These are phyloP conservation scores for Phytophthora sp. DNA, from an alignment of 352 stramenopile genomes.

Conservation along the genomic window DNA sequence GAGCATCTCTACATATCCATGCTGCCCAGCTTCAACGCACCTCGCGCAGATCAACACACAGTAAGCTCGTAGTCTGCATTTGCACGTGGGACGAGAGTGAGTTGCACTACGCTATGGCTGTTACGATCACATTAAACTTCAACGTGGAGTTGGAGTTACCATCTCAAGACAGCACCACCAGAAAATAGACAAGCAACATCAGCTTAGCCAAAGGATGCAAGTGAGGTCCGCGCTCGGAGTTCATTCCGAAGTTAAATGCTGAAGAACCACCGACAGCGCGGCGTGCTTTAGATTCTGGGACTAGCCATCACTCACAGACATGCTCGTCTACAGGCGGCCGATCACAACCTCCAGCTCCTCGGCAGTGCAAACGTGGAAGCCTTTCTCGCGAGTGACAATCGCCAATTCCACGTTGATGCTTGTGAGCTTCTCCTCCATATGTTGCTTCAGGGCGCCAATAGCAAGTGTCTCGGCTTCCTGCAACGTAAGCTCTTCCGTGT, in stretches of 20 bases:
- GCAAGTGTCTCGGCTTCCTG: slow-evolving; percentile 97
- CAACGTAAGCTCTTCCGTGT: slow-evolving; percentile 96
- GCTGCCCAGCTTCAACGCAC: slow-evolving; percentile 8
- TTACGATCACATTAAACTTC: too few species aligned
- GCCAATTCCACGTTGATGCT: slow-evolving; percentile 98
- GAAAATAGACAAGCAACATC: neutral
- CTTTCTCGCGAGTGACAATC: slow-evolving; percentile 93
- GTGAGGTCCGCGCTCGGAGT: slow-evolving; percentile 21
- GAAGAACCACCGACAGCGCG: slow-evolving; percentile 6
- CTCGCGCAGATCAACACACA: neutral
- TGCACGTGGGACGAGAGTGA: too few species aligned
- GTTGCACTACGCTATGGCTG: too few species aligned
- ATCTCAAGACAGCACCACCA: slow-evolving; percentile 9
- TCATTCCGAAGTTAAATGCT: slow-evolving; percentile 31
- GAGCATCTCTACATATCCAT: neutral
- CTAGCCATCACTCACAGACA: slow-evolving; percentile 7
- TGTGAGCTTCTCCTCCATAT: slow-evolving; percentile 99
- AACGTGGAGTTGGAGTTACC: too few species aligned
- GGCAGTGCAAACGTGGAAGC: slow-evolving; percentile 95
- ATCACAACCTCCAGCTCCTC: slow-evolving; percentile 95
- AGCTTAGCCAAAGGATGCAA: slow-evolving; percentile 27
- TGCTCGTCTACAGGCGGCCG: slow-evolving; percentile 68
- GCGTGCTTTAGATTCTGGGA: neutral
- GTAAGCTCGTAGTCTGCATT: neutral
- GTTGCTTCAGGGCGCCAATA: slow-evolving; percentile 96